phyloP scores from a whole-genome alignment of 352 stramenopile species.

The Hyaloperonospora brassicae region DNA sequence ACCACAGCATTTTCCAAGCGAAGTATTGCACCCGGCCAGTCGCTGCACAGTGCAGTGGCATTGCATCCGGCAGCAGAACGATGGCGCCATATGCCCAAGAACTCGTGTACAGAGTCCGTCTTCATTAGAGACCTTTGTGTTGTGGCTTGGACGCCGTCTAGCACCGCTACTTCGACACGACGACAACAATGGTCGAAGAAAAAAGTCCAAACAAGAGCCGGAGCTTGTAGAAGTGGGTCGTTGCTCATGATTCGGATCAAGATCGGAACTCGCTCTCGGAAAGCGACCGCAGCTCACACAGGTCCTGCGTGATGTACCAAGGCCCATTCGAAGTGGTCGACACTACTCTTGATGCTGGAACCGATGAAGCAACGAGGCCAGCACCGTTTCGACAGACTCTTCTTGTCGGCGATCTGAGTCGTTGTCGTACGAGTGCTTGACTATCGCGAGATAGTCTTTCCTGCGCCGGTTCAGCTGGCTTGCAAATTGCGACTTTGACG shows the following conservation, averaged over 20 bases:
- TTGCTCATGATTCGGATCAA: too few species aligned
- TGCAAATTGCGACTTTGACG: constrained; percentile 19
- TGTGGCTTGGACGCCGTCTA: constrained; percentile 25
- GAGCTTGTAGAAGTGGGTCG: too few species aligned
- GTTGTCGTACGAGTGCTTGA: constrained; percentile 20
- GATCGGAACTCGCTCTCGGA: constrained; percentile 44
- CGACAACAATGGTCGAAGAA: constrained; percentile 55
- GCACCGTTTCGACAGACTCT: constrained; percentile 9
- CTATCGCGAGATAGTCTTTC: constrained; percentile 31
- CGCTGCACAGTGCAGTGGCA: too few species aligned
- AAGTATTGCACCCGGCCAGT: too few species aligned
- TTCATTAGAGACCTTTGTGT: neutral
- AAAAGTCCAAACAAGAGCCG: constrained; percentile 38
- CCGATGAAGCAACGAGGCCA: constrained; percentile 16
- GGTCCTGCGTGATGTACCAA: neutral
- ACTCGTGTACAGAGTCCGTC: too few species aligned
- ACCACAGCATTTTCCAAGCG: too few species aligned
- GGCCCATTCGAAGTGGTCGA: neutral
- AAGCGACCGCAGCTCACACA: constrained; percentile 15
- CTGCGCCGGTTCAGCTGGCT: constrained; percentile 34
- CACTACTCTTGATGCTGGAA: constrained; percentile 26
- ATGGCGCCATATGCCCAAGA: too few species aligned
- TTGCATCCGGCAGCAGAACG: too few species aligned
- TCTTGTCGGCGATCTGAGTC: constrained; percentile 5
- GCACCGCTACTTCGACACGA: constrained; percentile 28